phyloP scores from a whole-genome alignment of 2,329 filamentous ascomycete species.

The Cladophialophora bantiana region DNA sequence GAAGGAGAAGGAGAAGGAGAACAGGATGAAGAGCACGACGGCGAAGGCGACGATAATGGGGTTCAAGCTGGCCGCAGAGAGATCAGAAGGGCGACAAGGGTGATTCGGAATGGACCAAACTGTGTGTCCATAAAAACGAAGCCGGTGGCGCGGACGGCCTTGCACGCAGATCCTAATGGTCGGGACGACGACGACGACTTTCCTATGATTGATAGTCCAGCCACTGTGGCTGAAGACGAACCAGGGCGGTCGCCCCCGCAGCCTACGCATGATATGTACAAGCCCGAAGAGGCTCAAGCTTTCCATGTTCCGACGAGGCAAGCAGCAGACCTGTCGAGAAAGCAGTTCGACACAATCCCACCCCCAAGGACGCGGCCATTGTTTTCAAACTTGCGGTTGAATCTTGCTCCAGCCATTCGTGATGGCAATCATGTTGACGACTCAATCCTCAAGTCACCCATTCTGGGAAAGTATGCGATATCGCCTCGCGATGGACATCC shows the following conservation, averaged over 20 bases:
- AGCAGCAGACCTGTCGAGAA: slow-evolving; percentile 7
- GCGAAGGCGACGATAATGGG: not conserved
- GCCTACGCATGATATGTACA: not conserved
- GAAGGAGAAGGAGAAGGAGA: not conserved
- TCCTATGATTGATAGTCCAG: slow-evolving; percentile 31
- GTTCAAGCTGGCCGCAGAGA: not conserved
- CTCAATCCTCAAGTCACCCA: slow-evolving; percentile 42
- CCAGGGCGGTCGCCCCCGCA: not conserved
- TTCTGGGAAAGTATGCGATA: slow-evolving; percentile 46
- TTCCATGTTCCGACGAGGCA: not conserved
- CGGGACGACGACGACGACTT: slow-evolving; percentile 24
- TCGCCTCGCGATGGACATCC: slow-evolving; percentile 43
- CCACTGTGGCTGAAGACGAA: not conserved
- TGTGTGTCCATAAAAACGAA: not conserved
- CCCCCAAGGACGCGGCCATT: slow-evolving; percentile 14
- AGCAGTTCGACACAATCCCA: slow-evolving; percentile 19
- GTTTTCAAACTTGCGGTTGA: slow-evolving; percentile 8
- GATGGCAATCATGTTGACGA: slow-evolving; percentile 37
- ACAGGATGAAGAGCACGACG: slow-evolving; percentile 12
- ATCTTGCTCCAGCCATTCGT: slow-evolving; percentile 16
- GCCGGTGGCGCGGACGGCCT: not conserved
- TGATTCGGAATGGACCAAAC: not conserved
- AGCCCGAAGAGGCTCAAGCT: not conserved
- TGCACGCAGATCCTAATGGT: not conserved
- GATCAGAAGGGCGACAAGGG: not conserved